Conservation (phyloP, 805 yeast species). For the Candida easanensis region DNA sequence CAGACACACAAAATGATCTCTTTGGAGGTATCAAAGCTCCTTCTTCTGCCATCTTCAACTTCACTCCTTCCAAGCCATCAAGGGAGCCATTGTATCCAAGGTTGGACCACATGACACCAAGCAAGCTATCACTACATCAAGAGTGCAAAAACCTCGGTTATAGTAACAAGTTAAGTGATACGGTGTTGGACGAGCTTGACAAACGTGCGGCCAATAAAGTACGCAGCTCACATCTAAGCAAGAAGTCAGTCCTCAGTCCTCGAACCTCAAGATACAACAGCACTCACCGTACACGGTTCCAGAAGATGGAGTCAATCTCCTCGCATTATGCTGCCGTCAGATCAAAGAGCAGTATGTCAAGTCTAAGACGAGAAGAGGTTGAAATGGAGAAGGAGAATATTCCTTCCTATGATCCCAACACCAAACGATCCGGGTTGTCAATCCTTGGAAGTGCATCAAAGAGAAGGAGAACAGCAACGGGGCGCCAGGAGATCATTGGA, state of each 20-base stretch:
- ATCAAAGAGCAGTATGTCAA: constrained; percentile 2
- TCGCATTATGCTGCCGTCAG: constrained; percentile 31
- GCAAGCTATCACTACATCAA: constrained; percentile 5
- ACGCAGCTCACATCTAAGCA: constrained; percentile 12
- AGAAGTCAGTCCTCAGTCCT: constrained; percentile 19
- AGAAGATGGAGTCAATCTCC: constrained; percentile 32
- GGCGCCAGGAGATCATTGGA: constrained; percentile 12
- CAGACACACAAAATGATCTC: background rate
- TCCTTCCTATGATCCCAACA: constrained; percentile 24
- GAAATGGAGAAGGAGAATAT: constrained; percentile 26
- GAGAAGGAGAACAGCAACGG: constrained; percentile 25
- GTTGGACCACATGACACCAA: constrained; percentile 18
- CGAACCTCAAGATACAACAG: constrained; percentile 24
- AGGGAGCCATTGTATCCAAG: constrained; percentile 19
- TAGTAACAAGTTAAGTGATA: constrained; percentile 32
- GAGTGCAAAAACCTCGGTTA: constrained; percentile 28
- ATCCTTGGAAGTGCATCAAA: constrained; percentile 19
- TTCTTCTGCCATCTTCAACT: constrained; percentile 14
- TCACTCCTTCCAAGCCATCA: constrained; percentile 7
- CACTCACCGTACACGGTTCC: constrained; percentile 26
- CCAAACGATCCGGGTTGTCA: constrained; percentile 21
- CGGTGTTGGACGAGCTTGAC: constrained; percentile 34
- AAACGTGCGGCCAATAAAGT: constrained; percentile 29
- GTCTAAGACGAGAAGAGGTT: constrained; percentile 12
- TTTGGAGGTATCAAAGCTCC: constrained; percentile 10